These are phyloP conservation scores for Yamadazyma aaseri DNA, from an alignment of 1,139 yeast genomes.

Conservation along the genomic window DNA sequence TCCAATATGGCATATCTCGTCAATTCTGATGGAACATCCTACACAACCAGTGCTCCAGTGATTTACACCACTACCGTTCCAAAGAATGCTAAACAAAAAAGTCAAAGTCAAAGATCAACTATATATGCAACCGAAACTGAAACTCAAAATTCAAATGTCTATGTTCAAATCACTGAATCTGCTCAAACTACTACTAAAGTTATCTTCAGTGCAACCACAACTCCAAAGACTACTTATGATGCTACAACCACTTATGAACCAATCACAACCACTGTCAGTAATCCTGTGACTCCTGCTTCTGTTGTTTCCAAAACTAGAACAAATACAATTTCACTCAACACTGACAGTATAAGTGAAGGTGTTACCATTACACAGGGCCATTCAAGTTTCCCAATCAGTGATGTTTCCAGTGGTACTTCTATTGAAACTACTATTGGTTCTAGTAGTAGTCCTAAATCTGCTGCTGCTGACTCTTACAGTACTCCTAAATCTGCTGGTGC, in stretches of 20 bases:
- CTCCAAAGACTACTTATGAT: constrained; percentile 17
- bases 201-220: constrained; percentile 23
- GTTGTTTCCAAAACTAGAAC: constrained; percentile 13
- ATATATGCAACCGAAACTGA: constrained; percentile 17
- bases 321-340: constrained; percentile 11
- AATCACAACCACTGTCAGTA: constrained; percentile 18
- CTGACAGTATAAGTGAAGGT: constrained; percentile 7
- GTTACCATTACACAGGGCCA: constrained; percentile 6
- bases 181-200: constrained; percentile 29
- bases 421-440: not conserved
- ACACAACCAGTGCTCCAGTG: constrained; percentile 11
- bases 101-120: constrained; percentile 9
- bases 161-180: constrained; percentile 13
- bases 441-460: not conserved
- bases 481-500: not conserved
- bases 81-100: not conserved
- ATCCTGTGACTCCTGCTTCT: constrained; percentile 24
- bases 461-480: not conserved
- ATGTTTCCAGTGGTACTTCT: not conserved
- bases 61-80: constrained; percentile 7
- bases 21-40: constrained; percentile 6
- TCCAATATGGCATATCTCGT: constrained; percentile 10
- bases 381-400: not conserved
- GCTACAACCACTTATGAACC: constrained; percentile 20
- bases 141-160: constrained; percentile 16